Conservation (phyloP, 441 rosid species). For the Erodium trifolium region DNA sequence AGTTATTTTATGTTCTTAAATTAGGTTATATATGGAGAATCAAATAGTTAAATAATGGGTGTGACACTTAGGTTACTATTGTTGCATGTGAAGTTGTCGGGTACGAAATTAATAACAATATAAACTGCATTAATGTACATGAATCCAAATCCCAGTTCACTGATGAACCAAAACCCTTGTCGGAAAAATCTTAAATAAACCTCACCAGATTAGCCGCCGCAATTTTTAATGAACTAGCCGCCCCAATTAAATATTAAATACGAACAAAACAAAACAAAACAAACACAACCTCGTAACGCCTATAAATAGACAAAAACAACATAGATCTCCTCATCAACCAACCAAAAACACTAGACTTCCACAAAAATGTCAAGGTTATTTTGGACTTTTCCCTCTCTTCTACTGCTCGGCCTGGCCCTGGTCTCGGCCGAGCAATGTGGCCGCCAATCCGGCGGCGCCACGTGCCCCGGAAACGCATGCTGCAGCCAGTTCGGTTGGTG, state of each 20-base stretch:
- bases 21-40: no score
- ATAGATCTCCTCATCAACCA: no score
- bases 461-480: conserved; percentile 16
- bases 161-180: neutral
- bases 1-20: no score
- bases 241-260: no score
- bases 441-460: conserved; percentile 14
- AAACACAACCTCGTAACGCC: neutral
- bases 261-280: no score
- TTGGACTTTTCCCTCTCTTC: neutral
- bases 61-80: no score
- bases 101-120: neutral
- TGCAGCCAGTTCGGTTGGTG: conserved; percentile 20
- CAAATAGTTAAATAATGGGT: no score
- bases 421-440: conserved; percentile 20
- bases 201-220: neutral
- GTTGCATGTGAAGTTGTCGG: neutral
- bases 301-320: neutral
- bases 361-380: neutral
- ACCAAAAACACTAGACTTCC: neutral
- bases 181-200: neutral
- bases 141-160: neutral
- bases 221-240: no score
- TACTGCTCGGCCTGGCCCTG: neutral
- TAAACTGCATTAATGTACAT: neutral